Conservation (phyloP, 2,329 filamentous ascomycete genomes). For the Microascus cirrosus region DNA sequence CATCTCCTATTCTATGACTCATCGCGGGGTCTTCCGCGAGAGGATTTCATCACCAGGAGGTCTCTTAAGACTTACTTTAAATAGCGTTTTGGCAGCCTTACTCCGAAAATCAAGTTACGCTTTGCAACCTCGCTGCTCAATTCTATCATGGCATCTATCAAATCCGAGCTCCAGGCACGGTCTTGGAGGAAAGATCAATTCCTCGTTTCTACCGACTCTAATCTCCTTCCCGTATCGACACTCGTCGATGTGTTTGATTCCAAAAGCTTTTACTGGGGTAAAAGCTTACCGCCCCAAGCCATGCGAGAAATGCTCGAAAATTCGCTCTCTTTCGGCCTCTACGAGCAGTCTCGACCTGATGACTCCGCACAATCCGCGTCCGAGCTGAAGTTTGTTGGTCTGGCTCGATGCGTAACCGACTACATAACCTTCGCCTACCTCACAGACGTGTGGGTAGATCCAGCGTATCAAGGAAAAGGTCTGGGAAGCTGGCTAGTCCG, state of each 20-base stretch:
- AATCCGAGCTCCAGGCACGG: background rate
- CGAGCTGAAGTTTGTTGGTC: constrained; percentile 22
- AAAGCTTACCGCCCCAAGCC: constrained; percentile 31
- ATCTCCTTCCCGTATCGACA: constrained; percentile 38
- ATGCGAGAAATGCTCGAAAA: constrained; percentile 42
- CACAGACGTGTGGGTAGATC: constrained; percentile 56
- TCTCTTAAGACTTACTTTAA: no score
- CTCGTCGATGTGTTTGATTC: constrained; percentile 44
- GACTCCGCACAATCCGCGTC: background rate
- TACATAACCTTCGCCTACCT: constrained; percentile 55
- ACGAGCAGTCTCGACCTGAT: constrained; percentile 18
- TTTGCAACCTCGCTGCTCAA: no score
- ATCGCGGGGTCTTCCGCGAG: no score
- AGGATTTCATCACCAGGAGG: no score
- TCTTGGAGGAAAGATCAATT: constrained; percentile 42
- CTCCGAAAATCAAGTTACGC: no score
- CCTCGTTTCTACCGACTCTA: constrained; percentile 49
- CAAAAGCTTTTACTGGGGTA: constrained; percentile 51
- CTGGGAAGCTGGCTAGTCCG: constrained; percentile 55
- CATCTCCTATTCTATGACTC: no score
- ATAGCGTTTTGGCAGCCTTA: no score
- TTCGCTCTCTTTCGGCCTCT: constrained; percentile 50
- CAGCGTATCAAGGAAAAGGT: constrained; percentile 47
- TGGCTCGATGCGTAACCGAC: constrained; percentile 53
- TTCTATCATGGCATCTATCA: background rate